phyloP scores from a whole-genome alignment of 495 filamentous ascomycete genomes.

The Pyronema omphalodes region DNA sequence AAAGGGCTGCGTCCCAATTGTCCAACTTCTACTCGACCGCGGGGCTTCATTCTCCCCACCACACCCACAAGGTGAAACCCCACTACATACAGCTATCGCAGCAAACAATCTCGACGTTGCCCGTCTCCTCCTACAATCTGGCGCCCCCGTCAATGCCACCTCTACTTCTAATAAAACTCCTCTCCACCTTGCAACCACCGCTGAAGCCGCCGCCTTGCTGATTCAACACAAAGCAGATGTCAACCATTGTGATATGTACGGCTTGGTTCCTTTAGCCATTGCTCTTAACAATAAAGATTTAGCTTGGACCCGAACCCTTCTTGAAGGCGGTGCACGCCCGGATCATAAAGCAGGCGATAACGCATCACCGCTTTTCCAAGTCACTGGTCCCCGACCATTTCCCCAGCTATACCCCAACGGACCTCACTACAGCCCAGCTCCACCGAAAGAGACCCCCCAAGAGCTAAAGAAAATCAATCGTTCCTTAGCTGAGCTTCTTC shows the following conservation, averaged over 20 bases:
- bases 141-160: conserved; percentile 23
- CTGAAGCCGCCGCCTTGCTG: not conserved
- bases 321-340: not conserved
- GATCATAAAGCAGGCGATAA: not conserved
- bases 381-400: not conserved
- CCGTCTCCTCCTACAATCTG: conserved; percentile 24
- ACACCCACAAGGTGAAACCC: not conserved
- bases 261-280: not conserved
- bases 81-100: conserved; percentile 10
- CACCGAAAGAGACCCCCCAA: not conserved
- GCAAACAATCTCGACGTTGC: conserved; percentile 25
- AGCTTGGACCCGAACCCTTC: not conserved
- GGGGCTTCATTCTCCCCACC: too few species aligned
- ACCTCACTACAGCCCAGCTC: not conserved
- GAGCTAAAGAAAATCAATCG: not conserved
- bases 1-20: too few species aligned
- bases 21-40: too few species aligned
- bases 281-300: not conserved
- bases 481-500: not conserved
- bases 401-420: not conserved
- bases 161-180: conserved; percentile 26
- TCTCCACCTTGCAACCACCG: conserved; percentile 27
- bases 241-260: too few species aligned
- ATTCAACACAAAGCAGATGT: not conserved
- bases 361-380: not conserved